Evolutionary conservation across 2,329 filamentous ascomycete species (phyloP).

Genomic region (Penicillium digitatum): DNA sequence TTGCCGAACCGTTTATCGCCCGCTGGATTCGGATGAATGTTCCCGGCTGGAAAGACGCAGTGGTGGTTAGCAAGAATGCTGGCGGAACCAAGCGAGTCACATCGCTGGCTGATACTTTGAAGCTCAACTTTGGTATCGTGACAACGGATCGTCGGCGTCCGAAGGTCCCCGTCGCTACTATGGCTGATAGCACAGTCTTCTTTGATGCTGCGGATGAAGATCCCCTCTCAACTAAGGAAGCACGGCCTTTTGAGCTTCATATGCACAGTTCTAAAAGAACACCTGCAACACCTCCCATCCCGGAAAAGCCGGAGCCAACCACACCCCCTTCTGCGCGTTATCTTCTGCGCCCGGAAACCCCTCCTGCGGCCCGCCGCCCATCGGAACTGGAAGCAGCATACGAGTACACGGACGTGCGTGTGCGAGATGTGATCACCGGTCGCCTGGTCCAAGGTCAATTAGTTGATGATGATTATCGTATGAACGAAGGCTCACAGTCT

Average conservation of each 20-base stretch:
- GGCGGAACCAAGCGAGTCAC: conserved; percentile 97
- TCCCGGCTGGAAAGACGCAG: conserved; percentile 77
- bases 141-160: conserved; percentile 55
- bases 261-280: conserved; percentile 18
- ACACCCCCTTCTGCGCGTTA: conserved; percentile 20
- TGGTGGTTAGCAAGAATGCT: conserved; percentile 97
- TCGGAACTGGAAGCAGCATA: conserved; percentile 45
- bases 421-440: conserved; percentile 84
- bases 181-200: conserved; percentile 75
- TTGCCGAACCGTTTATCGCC: conserved; percentile 90
- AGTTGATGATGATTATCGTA: conserved; percentile 88
- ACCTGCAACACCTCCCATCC: conserved; percentile 14
- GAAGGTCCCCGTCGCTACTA: conserved; percentile 49
- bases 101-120: conserved; percentile 88
- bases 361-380: conserved; percentile 38
- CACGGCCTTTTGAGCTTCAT: conserved; percentile 29
- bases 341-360: conserved; percentile 36
- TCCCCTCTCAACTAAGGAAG: conserved; percentile 23
- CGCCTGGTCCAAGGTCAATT: conserved; percentile 90
- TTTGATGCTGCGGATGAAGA: conserved; percentile 57
- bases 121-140: conserved; percentile 96
- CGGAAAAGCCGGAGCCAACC: conserved; percentile 23
- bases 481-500: conserved; percentile 59
- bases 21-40: conserved; percentile 93
- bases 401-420: conserved; percentile 73